Percentiles rank a stretch among this genome's conserved stretches.
Conservation (phyloP, 352 stramenopile genomes). For the Globisporangium orthogonon region DNA sequence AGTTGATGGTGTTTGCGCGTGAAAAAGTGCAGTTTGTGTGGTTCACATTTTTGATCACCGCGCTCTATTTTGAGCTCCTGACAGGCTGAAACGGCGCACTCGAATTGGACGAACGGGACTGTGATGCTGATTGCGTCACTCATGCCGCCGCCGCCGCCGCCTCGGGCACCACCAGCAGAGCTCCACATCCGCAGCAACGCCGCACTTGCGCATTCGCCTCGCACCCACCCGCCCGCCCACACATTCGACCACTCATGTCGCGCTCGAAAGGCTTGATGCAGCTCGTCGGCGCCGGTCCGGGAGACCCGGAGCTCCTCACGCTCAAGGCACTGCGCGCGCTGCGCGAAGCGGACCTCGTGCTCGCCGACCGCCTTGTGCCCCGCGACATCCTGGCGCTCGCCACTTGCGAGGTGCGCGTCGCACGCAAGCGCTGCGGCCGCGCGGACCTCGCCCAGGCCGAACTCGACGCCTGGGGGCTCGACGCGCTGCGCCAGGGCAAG, state of each 20-base stretch:
- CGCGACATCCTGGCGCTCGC: conserved; percentile 88
- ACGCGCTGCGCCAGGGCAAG: conserved; percentile 83
- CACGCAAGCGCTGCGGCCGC: conserved; percentile 93
- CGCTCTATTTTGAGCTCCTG: neutral
- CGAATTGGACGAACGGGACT: neutral
- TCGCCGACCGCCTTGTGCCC: conserved; percentile 92
- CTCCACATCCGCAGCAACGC: neutral
- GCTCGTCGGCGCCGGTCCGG: conserved; percentile 89
- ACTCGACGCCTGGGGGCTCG: conserved; percentile 91
- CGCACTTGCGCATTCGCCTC: neutral
- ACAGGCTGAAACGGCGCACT: neutral
- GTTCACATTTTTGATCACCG: neutral
- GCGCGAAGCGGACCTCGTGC: conserved; percentile 86
- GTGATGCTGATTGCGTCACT: neutral
- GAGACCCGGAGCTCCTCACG: conserved; percentile 94
- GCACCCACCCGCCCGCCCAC: neutral
- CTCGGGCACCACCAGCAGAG: no score
- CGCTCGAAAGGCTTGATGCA: conserved; percentile 22
- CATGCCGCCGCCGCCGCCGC: neutral
- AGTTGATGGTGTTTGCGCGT: neutral
- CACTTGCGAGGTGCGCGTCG: conserved; percentile 86
- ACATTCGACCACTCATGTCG: neutral
- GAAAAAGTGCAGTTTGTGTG: neutral
- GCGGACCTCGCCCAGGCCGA: conserved; percentile 91
- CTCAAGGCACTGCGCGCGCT: conserved; percentile 87